These are phyloP conservation scores for Trametes sanguinea DNA, from an alignment of 768 basidiomycete genomes.

Conservation along the genomic window DNA sequence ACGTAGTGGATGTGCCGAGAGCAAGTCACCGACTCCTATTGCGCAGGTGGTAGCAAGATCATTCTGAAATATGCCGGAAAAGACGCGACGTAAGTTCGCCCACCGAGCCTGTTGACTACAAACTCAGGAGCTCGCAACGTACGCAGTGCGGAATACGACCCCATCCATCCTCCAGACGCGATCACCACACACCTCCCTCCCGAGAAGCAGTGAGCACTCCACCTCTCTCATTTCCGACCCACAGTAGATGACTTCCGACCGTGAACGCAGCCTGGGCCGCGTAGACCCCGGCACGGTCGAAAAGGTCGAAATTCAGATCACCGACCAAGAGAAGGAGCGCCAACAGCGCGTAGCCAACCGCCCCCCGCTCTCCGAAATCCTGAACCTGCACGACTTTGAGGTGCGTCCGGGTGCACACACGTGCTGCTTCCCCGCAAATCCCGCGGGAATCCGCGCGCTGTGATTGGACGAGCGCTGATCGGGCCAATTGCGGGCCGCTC, in stretches of 20 bases:
- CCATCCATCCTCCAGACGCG: conserved; percentile 85
- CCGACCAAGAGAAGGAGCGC: conserved; percentile 65
- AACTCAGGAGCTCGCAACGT: neutral
- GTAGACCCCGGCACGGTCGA: conserved; percentile 69
- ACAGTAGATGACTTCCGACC: too few relatives aligned
- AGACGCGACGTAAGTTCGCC: conserved; percentile 46
- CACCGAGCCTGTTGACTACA: too few relatives aligned
- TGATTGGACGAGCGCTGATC: conserved; percentile 6
- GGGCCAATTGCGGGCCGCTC: neutral
- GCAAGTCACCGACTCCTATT: neutral
- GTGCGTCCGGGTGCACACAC: too few relatives aligned
- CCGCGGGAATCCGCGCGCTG: neutral
- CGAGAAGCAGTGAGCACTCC: conserved; percentile 64
- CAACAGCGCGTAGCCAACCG: conserved; percentile 59
- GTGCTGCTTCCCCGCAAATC: neutral
- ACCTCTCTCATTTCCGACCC: neutral
- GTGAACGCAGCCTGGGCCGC: conserved; percentile 51
- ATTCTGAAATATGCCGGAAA: conserved; percentile 56
- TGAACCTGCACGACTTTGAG: conserved; percentile 94
- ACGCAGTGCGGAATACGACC: conserved; percentile 65
- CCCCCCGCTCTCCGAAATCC: conserved; percentile 76
- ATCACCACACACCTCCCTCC: conserved; percentile 74
- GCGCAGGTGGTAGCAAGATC: conserved; percentile 49
- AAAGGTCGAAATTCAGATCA: conserved; percentile 58
- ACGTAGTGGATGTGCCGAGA: too few relatives aligned